Conservation (phyloP, 805 yeast species). For the Zygosaccharomyces kombuchaensis region DNA sequence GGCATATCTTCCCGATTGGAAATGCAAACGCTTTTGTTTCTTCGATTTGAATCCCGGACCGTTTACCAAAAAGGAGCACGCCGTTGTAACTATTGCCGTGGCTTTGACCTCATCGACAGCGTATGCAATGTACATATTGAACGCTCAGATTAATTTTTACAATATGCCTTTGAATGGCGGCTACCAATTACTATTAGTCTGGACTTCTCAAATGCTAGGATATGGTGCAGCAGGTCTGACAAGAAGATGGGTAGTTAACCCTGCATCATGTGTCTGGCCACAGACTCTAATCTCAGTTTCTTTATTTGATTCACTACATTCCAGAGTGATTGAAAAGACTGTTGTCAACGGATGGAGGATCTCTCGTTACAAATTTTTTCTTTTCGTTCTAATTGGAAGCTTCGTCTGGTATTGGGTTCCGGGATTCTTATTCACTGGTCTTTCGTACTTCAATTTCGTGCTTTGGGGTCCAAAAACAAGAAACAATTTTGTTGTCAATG, state of each 20-base stretch:
- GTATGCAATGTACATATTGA: conserved; percentile 53
- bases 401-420: conserved; percentile 66
- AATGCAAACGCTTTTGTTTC: conserved; percentile 28
- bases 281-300: conserved; percentile 54
- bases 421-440: conserved; percentile 56
- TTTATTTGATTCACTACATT: conserved; percentile 49
- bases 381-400: conserved; percentile 37
- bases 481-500: conserved; percentile 53
- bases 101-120: conserved; percentile 42
- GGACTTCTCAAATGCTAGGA: conserved; percentile 61
- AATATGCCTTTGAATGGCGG: conserved; percentile 42
- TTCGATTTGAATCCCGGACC: conserved; percentile 49
- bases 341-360: conserved; percentile 57
- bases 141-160: conserved; percentile 47
- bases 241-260: conserved; percentile 54
- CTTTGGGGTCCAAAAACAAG: conserved; percentile 36
- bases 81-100: conserved; percentile 46
- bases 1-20: conserved; percentile 41
- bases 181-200: conserved; percentile 46
- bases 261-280: conserved; percentile 64
- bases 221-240: conserved; percentile 62
- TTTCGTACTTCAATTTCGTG: conserved; percentile 51
- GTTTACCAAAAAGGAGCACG: conserved; percentile 51
- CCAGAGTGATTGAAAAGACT: conserved; percentile 38
- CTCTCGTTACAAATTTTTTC: conserved; percentile 47